Conservation (phyloP, 2,329 filamentous ascomycete species). For the Alternaria conjuncta region DNA sequence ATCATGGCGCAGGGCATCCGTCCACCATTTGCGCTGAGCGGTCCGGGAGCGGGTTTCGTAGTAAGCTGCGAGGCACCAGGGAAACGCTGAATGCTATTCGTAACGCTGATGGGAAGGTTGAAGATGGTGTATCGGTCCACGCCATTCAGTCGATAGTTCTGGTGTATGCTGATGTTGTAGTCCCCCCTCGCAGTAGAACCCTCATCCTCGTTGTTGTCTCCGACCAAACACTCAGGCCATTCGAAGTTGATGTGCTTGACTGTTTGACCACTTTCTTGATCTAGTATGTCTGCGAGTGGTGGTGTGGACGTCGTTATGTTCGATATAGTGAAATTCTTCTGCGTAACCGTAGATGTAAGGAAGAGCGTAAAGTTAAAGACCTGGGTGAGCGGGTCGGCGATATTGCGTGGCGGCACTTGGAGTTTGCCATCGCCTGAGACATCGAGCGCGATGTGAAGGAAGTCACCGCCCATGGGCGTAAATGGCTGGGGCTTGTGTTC, state of each 20-base stretch:
- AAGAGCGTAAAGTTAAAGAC: constrained; percentile 72
- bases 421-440: constrained; percentile 70
- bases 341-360: constrained; percentile 67
- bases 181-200: constrained; percentile 61
- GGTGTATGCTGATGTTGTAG: constrained; percentile 76
- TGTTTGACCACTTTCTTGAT: constrained; percentile 69
- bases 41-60: constrained; percentile 42
- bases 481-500: constrained; percentile 42
- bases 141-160: constrained; percentile 71
- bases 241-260: constrained; percentile 77
- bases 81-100: constrained; percentile 63
- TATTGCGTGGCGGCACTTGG: constrained; percentile 61
- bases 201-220: constrained; percentile 57
- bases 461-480: constrained; percentile 50
- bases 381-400: constrained; percentile 60
- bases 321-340: constrained; percentile 71
- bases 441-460: constrained; percentile 70
- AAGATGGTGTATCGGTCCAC: constrained; percentile 72
- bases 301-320: constrained; percentile 63
- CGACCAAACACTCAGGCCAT: constrained; percentile 73
- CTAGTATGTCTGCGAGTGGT: constrained; percentile 67
- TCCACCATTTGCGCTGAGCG: constrained; percentile 43
- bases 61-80: constrained; percentile 40
- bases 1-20: constrained; percentile 39
- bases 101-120: constrained; percentile 71